Percentiles rank a stretch among this genome's conserved stretches.
phyloP scores from a whole-genome alignment of 129 eudicot genomes.

The Saussurea involucrata region DNA sequence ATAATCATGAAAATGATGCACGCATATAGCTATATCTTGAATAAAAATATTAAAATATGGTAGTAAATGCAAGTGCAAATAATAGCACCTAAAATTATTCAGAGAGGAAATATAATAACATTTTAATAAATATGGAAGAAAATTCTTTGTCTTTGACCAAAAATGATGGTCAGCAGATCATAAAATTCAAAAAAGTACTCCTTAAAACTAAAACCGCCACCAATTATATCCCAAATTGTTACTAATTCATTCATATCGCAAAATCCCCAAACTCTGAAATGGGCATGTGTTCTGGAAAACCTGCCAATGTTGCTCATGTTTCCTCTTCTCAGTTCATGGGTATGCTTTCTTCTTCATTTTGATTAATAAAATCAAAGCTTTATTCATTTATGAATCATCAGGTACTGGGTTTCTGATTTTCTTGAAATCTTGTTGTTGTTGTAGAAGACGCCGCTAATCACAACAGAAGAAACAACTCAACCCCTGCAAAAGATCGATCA shows the following conservation, averaged over 20 bases:
- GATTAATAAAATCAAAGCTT: neutral
- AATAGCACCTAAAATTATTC: neutral
- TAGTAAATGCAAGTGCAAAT: neutral
- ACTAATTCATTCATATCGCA: neutral
- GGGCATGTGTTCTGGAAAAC: slow-evolving; percentile 64
- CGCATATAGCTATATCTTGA: neutral
- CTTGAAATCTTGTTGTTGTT: slow-evolving; percentile 6
- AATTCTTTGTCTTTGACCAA: slow-evolving; percentile 18
- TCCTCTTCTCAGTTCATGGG: slow-evolving; percentile 61
- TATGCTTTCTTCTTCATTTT: slow-evolving; percentile 21
- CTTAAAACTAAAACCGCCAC: slow-evolving; percentile 35
- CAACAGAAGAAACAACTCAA: slow-evolving; percentile 1
- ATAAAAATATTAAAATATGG: too few relatives aligned
- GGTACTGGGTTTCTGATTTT: neutral
- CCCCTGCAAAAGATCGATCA: slow-evolving; percentile 5
- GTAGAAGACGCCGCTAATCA: slow-evolving; percentile 26
- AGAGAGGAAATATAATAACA: neutral
- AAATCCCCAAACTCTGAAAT: slow-evolving; percentile 19
- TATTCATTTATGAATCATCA: neutral
- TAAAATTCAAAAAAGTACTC: slow-evolving; percentile 23
- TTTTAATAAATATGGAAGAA: neutral
- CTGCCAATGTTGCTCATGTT: slow-evolving; percentile 76
- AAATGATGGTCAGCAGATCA: neutral
- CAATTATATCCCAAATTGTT: slow-evolving; percentile 5
- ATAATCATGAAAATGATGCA: neutral